Base-by-base conservation (phyloP, 1,284 basidiomycete genomes). In the Kalmanozyma brasiliensis region DNA sequence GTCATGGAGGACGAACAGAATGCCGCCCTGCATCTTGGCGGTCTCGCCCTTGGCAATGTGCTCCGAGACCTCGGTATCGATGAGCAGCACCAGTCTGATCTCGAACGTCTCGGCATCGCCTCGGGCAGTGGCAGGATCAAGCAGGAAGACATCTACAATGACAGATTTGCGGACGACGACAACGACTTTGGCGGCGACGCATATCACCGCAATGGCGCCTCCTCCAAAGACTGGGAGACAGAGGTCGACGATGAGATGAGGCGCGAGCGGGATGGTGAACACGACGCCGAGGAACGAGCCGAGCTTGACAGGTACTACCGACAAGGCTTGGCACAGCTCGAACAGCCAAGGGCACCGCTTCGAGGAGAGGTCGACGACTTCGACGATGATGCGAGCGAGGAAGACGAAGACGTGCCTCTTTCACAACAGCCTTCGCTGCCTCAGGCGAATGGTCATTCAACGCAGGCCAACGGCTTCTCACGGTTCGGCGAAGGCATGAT, bases 71-170 rank as follows among this genome's bases (percentile, higher is more conserved):
- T 80, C 8, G 80, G 80, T 36, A 69, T 82, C 52, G 76, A 76
- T 36, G 66, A 62, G 20, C 55, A 73, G 52, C 61, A 64, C 22
- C 60, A 68, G 30, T 42, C 52, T 35, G 62, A 63, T 19, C 64
- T 73, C 47, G 61, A 75, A 51, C 65, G 73, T 44, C 63, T 72
- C 24, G 69, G 69, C 36, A 67, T 72, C 22, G 63, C 63, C 23
- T 73, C 63, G 16, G 57, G 55, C 22, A 63, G 58, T 37, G 53
- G 47, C 44, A 69, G 51, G 19, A 67, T 78, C 64, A 65, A 74
- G 29, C 56, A 62, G 45, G 78, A 82, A 35, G 73, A 80, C 40
- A 82, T 82, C 51, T 82, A 82, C 68, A 76, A 79, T 14, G 74
- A 81, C 30, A 68, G 61, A 23, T 82, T 74, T 59, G 74, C 66